A percentile compares a stretch with the other conserved stretches of the same genome.
Evolutionary conservation across 129 eudicot species (phyloP).

Genomic region (Kitagawia praeruptora): DNA sequence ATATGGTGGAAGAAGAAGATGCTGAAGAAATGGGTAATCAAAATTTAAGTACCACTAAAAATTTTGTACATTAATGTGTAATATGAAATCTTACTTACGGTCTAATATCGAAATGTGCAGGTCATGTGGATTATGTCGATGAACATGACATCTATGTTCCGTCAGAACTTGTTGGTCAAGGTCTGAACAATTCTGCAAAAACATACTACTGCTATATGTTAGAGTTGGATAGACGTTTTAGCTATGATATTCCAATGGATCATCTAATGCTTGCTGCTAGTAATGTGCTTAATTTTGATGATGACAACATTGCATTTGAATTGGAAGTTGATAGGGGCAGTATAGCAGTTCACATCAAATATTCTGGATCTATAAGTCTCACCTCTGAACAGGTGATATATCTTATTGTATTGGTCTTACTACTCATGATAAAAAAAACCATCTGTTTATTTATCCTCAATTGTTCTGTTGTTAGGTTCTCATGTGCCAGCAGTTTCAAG

Average conservation of each 20-base stretch:
- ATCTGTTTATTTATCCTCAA: background rate
- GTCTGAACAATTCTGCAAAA: background rate
- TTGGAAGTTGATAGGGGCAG: slow-evolving; percentile 31
- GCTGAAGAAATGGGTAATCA: slow-evolving; percentile 40
- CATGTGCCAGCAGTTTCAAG: slow-evolving; percentile 6
- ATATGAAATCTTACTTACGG: background rate
- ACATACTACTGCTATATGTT: slow-evolving; percentile 37
- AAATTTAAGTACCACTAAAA: background rate
- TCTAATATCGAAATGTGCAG: background rate
- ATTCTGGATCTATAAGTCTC: slow-evolving; percentile 19
- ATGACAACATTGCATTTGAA: slow-evolving; percentile 15
- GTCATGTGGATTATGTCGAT: slow-evolving; percentile 1
- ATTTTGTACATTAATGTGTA: background rate
- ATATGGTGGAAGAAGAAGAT: slow-evolving; percentile 46
- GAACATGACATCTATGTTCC: slow-evolving; percentile 20
- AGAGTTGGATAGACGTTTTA: slow-evolving; percentile 18
- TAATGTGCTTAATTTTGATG: slow-evolving; percentile 23
- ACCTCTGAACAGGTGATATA: slow-evolving; percentile 27
- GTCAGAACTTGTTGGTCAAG: slow-evolving; percentile 25
- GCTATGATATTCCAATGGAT: slow-evolving; percentile 19
- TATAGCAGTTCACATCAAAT: slow-evolving; percentile 16
- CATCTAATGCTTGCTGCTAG: slow-evolving; percentile 34
- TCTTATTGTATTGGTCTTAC: background rate
- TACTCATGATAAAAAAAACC: background rate
- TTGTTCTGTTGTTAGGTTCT: slow-evolving; percentile 23